phyloP scores from a whole-genome alignment of 225 moss, liverwort and hornwort genomes.

The Lunularia cruciata region DNA sequence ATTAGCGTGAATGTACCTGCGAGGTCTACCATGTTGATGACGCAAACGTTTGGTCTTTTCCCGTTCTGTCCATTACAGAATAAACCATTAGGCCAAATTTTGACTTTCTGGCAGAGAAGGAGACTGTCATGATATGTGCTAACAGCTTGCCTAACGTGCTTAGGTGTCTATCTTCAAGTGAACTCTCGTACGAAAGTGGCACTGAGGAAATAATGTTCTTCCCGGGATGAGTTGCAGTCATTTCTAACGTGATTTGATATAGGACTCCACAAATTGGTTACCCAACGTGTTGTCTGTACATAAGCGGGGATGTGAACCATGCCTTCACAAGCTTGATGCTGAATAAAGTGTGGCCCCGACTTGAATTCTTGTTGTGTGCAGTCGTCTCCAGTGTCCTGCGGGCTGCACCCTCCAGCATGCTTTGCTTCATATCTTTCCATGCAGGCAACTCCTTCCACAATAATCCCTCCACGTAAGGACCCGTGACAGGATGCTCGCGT shows the following conservation, averaged over 20 bases:
- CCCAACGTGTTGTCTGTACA: too few species aligned
- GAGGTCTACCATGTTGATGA: constrained; percentile 79
- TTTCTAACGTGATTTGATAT: too few species aligned
- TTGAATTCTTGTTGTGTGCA: constrained; percentile 48
- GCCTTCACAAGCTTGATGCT: constrained; percentile 67
- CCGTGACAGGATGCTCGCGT: constrained; percentile 54
- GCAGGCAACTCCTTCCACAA: constrained; percentile 69
- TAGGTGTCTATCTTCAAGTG: too few species aligned
- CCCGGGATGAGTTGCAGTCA: too few species aligned
- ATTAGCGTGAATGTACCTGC: constrained; percentile 58
- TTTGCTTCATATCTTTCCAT: constrained; percentile 57
- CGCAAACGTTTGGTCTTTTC: constrained; percentile 39
- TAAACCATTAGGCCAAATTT: too few species aligned
- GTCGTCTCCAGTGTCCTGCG: constrained; percentile 56
- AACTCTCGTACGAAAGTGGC: too few species aligned
- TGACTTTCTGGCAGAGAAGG: too few species aligned
- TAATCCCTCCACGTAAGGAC: constrained; percentile 68
- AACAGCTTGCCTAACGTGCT: too few species aligned
- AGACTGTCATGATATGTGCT: too few species aligned
- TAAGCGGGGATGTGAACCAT: constrained; percentile 8
- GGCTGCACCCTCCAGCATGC: constrained; percentile 64
- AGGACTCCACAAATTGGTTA: too few species aligned
- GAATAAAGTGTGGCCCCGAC: constrained; percentile 76
- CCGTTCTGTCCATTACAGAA: constrained; percentile 37
- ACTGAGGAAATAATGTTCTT: too few species aligned